These are phyloP conservation scores for Picea glauca DNA, from an alignment of 75 land plant species.

Conservation along the genomic window DNA sequence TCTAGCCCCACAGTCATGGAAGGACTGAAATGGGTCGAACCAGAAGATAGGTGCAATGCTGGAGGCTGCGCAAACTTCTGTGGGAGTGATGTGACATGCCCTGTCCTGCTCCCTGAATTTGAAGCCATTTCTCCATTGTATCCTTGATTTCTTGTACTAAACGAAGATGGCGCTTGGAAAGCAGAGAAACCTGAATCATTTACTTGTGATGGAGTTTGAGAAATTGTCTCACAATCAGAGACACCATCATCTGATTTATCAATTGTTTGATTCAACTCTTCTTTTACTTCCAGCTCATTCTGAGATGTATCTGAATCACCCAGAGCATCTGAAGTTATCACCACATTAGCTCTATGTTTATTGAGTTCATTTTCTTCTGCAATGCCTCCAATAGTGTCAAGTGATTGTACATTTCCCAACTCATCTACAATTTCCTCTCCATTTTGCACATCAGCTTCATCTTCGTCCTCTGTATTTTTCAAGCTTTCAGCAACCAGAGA, in stretches of 20 bases:
- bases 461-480: constrained; percentile 18
- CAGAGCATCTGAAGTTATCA: neutral
- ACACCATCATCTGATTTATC: neutral
- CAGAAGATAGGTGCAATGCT: neutral
- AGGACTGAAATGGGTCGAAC: neutral
- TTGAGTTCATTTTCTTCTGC: constrained; percentile 11
- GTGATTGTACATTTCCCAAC: constrained; percentile 32
- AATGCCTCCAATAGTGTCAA: constrained; percentile 8
- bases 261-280: neutral
- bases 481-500: constrained; percentile 26
- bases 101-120: neutral
- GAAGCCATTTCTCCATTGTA: neutral
- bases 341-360: neutral
- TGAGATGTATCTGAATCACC: constrained; percentile 2
- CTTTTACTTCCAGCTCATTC: neutral
- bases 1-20: neutral
- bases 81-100: constrained; percentile 26
- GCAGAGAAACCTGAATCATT: neutral
- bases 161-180: neutral
- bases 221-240: neutral
- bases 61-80: neutral
- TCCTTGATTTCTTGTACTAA: neutral
- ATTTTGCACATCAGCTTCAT: constrained; percentile 32
- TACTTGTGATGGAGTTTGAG: neutral
- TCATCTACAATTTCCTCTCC: constrained; percentile 40